These are phyloP conservation scores for Capsicum baccatum DNA, from an alignment of 257 asterid species.

Conservation along the genomic window DNA sequence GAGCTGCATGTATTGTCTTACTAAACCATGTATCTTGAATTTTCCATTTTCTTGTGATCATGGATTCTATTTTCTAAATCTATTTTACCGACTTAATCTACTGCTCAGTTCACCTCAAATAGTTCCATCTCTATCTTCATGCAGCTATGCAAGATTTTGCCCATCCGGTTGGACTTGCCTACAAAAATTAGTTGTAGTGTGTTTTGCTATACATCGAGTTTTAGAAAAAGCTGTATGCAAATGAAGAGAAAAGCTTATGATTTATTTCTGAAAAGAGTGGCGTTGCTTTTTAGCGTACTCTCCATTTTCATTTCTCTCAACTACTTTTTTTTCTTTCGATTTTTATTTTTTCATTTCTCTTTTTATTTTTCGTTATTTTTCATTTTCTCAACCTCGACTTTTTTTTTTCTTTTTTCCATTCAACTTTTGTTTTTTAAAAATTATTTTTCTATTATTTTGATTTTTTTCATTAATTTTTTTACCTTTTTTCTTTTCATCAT, in stretches of 20 bases:
- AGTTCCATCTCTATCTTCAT: neutral
- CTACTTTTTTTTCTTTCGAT: too few relatives aligned
- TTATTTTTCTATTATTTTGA: too few relatives aligned
- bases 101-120: neutral
- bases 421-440: too few relatives aligned
- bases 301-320: too few relatives aligned
- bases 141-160: neutral
- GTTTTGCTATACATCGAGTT: neutral
- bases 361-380: too few relatives aligned
- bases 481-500: too few relatives aligned
- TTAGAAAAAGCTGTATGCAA: neutral
- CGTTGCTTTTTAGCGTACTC: too few relatives aligned
- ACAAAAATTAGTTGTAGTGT: neutral
- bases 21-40: neutral
- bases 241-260: neutral
- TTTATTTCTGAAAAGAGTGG: neutral
- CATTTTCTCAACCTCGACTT: too few relatives aligned
- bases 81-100: neutral
- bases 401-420: too few relatives aligned
- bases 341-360: too few relatives aligned
- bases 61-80: neutral
- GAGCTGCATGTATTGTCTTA: conserved; percentile 24
- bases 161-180: neutral
- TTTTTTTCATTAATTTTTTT: too few relatives aligned
- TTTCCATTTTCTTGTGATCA: neutral